Evolutionary conservation across 495 filamentous ascomycete genomes (phyloP), one percentile per base, ranked within the genome.

Genomic region (Neurospora sp.): DNA sequence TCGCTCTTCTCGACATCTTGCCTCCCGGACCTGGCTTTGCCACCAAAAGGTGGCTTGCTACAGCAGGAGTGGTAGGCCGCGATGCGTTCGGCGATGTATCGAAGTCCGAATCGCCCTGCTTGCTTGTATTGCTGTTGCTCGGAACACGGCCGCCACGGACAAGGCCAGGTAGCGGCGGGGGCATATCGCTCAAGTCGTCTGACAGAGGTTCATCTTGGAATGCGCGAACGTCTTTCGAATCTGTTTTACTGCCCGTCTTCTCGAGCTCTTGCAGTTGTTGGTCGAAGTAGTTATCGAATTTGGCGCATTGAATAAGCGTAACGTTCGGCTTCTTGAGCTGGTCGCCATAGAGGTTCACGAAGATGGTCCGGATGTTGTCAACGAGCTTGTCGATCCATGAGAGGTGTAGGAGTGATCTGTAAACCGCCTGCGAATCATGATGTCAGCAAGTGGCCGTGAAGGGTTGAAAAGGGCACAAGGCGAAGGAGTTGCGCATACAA

Each of bases 351-450:
- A 97, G 85, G 71, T 92, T 90, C 70, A 93, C 87, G 78, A 98
- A 99, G 40, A 99, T 88, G 8, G 92, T 92, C 74, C 90, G 92
- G 70, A 98, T 92, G 74, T 98, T 97, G 77, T 97, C 94, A 72
- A 99, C 86, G 27, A 99, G 92, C 81, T 94, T 95, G 78, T 98
- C 96, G 75, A 98, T 93, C 96, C 96, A 99, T 3, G 93, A 93
- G 17, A 99, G 89, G 79, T 97, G 95, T 9, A 99, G 83, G 8
- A 99, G 87, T 37, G 94, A 97, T 80, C 96, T 92, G 82, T 99
- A 99, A 72, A 99, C 96, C 70, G 95, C 96, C 95, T 99, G 77
- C 9, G 70, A 8, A n/a, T n/a, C 16, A 22, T 45, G 3, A 42
- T 39, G 73, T 76, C 70, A 75, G 70, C 27, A 35, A 17, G 68